Evolutionary conservation across 176 grass and related monocot genomes (phyloP), one percentile per base, ranked within the genome.

Genomic region (Oryza australiensis): DNA sequence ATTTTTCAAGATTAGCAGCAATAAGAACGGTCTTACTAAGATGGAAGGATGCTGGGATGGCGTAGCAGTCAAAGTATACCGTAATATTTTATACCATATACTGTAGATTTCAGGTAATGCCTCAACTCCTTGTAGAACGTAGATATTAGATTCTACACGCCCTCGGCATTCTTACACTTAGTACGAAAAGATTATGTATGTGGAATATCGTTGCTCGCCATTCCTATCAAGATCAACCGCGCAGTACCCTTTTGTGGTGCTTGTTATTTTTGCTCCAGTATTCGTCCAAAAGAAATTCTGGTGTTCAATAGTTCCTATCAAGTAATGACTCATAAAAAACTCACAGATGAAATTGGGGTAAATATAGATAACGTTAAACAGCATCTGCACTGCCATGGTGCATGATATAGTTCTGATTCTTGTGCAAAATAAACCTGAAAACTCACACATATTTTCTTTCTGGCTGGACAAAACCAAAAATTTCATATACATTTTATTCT

Each of bases 71-170:
- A 62, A 66, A 59, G 9, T 22, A 28, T 81, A 70, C 9, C 4
- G 0, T 28, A 23, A 6, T 73, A 32, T 14, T 37, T 14, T 37
- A 73, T 75, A 76, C 63, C 12, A 72, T 64, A 70, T 75, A 26
- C 26, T 46, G 62, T 75, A 71, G 74, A 46, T 46, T 72, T 24
- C 12, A 8, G 66, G 51, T 64, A 22, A 0, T 8, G 64, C 55
- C 28, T 12, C 15, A 15, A 34, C 23, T 77, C 13, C 37, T 46
- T 83, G 26, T 79, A 88, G 13, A 83, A 72, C 84, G 74, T 83
- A 88, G 13, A 83, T 73, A 66, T 12, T 87, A 64, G 63, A 42
- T 66, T 45, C 40, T 77, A 68, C 45, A 74, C 45, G 11, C 23
- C 67, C 35, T 29, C 8, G 26, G 32, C 66, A 43, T 84, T 35